A percentile compares a stretch with the other conserved stretches of the same genome.
These are phyloP conservation scores for Lycium barbarum DNA, from an alignment of 257 asterid species.

Conservation along the genomic window DNA sequence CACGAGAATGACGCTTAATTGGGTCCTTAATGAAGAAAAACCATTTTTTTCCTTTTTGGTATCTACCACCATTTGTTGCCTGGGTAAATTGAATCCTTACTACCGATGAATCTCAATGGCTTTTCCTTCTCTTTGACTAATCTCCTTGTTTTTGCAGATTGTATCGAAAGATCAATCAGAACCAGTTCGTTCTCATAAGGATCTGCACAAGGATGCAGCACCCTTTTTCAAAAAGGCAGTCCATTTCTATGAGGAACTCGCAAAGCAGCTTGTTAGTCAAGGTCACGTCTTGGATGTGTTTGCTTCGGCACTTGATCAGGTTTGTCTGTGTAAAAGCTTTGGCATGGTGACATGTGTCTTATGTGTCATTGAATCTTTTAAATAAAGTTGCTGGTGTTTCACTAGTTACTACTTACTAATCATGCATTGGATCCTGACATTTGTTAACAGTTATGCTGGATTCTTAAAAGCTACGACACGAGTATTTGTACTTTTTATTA, in stretches of 20 bases:
- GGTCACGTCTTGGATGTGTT: slow-evolving; percentile 94
- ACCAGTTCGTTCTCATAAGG: slow-evolving; percentile 98
- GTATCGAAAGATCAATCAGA: slow-evolving; percentile 92
- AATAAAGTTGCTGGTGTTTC: slow-evolving; percentile 1
- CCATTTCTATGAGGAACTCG: slow-evolving; percentile 85
- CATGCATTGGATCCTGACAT: slow-evolving; percentile 12
- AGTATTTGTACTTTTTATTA: not conserved
- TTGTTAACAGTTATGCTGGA: not conserved
- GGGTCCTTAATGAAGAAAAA: not conserved
- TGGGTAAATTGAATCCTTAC: not conserved
- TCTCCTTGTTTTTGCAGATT: slow-evolving; percentile 57
- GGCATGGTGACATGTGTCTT: not conserved
- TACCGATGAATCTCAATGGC: not conserved
- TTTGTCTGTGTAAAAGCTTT: slow-evolving; percentile 35
- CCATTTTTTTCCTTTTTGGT: not conserved
- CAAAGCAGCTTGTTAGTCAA: slow-evolving; percentile 83
- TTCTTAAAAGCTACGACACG: not conserved
- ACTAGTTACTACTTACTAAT: slow-evolving; percentile 11
- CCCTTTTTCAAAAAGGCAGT: slow-evolving; percentile 86
- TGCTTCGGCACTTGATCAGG: slow-evolving; percentile 99
- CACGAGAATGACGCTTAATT: not conserved
- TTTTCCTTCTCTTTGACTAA: slow-evolving; percentile 24
- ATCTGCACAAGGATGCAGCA: slow-evolving; percentile 96
- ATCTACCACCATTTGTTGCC: not conserved
- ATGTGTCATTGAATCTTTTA: not conserved